Conservation (phyloP, 164 flowering plant genomes). For the Sextonia rubra region DNA sequence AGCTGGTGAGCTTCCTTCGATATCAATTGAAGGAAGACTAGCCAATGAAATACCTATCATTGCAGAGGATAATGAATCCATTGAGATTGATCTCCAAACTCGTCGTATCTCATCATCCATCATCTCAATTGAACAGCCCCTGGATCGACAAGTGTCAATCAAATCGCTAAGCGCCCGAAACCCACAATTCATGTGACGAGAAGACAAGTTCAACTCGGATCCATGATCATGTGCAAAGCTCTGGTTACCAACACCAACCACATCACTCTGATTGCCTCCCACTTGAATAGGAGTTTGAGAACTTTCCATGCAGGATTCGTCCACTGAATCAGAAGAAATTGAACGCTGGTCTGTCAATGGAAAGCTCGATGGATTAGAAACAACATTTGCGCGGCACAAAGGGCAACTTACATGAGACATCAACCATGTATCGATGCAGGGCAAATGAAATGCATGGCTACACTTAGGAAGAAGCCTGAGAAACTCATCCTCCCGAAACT, state of each 20-base stretch:
- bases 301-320: conserved; percentile 20
- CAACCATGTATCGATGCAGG: conserved; percentile 73
- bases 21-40: conserved; percentile 7
- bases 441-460: conserved; percentile 62
- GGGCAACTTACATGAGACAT: conserved; percentile 63
- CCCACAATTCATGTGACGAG: neutral
- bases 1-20: conserved; percentile 20
- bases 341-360: conserved; percentile 5
- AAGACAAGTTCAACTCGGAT: conserved; percentile 5
- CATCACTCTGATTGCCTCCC: neutral
- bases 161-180: conserved; percentile 28
- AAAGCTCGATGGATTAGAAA: conserved; percentile 10
- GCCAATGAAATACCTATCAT: conserved; percentile 21
- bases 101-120: conserved; percentile 20
- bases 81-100: conserved; percentile 46
- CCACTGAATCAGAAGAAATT: conserved; percentile 2
- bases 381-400: conserved; percentile 48
- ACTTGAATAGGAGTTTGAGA: conserved; percentile 14
- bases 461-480: conserved; percentile 69
- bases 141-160: conserved; percentile 15
- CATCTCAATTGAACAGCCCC: neutral
- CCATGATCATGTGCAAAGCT: conserved; percentile 16
- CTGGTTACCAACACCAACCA: neutral
- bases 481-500: conserved; percentile 51
- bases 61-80: conserved; percentile 37